These are phyloP conservation scores for Aspergillus incahuasiensis DNA, from an alignment of 495 filamentous ascomycete species.

Conservation along the genomic window DNA sequence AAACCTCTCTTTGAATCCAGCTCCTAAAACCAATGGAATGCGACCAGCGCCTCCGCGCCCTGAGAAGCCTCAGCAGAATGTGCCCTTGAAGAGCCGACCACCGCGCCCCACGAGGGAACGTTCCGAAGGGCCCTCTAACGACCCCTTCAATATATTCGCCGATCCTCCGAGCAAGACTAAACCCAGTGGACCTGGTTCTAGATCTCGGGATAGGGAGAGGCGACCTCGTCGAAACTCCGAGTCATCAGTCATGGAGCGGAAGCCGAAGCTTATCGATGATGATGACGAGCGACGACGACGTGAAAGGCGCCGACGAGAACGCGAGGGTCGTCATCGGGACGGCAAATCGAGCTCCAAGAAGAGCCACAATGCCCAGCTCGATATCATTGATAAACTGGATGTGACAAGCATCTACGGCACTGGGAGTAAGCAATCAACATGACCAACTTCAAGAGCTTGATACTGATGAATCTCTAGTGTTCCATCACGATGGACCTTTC, in stretches of 20 bases:
- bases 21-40: slow-evolving; percentile 34
- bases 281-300: slow-evolving; percentile 74
- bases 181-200: slow-evolving; percentile 21
- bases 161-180: slow-evolving; percentile 45
- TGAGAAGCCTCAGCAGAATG: slow-evolving; percentile 32
- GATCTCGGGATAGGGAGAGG: slow-evolving; percentile 30
- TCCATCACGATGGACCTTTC: slow-evolving; percentile 98
- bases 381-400: slow-evolving; percentile 96
- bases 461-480: slow-evolving; percentile 52
- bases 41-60: slow-evolving; percentile 35
- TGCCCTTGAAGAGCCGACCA: slow-evolving; percentile 22
- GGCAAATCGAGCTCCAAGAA: slow-evolving; percentile 42
- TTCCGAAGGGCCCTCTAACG: slow-evolving; percentile 29
- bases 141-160: slow-evolving; percentile 56
- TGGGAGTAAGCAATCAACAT: slow-evolving; percentile 63
- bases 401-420: slow-evolving; percentile 95
- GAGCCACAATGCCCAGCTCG: slow-evolving; percentile 62
- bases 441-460: slow-evolving; percentile 10
- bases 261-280: slow-evolving; percentile 53
- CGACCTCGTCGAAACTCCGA: slow-evolving; percentile 87
- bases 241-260: slow-evolving; percentile 74
- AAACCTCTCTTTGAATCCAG: slow-evolving; percentile 38
- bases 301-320: slow-evolving; percentile 67
- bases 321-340: slow-evolving; percentile 59
- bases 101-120: slow-evolving; percentile 27